Evolutionary conservation across 257 asterid species (phyloP).

Genomic region (Lantana camara): DNA sequence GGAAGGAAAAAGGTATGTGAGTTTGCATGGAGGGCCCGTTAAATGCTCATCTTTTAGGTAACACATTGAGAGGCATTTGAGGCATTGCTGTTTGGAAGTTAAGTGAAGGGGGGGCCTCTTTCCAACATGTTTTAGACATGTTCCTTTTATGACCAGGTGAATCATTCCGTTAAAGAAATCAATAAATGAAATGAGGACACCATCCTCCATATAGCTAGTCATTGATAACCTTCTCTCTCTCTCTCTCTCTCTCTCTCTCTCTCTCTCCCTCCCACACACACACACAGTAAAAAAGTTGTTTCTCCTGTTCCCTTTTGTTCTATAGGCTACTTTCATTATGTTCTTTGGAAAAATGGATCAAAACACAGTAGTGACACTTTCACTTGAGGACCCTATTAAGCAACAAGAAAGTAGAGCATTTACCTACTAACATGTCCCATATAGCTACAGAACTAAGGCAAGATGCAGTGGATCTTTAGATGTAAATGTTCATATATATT

Average conservation of each 20-base stretch:
- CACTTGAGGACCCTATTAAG: conserved; percentile 20
- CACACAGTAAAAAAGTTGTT: background rate
- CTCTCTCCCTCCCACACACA: background rate
- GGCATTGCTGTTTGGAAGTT: conserved; percentile 32
- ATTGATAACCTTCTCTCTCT: background rate
- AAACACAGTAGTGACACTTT: conserved; percentile 24
- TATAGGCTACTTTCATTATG: conserved; percentile 22
- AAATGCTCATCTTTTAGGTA: conserved; percentile 31
- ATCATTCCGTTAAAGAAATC: conserved; percentile 13
- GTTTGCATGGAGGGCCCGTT: conserved; percentile 27
- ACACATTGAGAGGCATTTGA: conserved; percentile 36
- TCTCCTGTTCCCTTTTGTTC: conserved; percentile 37
- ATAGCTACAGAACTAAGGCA: conserved; percentile 10
- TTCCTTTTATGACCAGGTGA: conserved; percentile 31
- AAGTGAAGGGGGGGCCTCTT: conserved; percentile 28
- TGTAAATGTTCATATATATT: conserved; percentile 19
- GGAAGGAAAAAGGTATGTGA: background rate
- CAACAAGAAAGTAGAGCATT: conserved; percentile 21
- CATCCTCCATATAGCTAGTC: conserved; percentile 12
- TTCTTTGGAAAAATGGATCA: conserved; percentile 26
- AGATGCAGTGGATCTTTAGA: conserved; percentile 34
- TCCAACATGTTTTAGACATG: conserved; percentile 84
- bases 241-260: conserved; percentile 11
- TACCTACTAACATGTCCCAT: conserved; percentile 21
- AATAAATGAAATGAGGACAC: background rate